Conservation (phyloP, 2,329 filamentous ascomycete genomes). For the Ceratocystis albifundus region DNA sequence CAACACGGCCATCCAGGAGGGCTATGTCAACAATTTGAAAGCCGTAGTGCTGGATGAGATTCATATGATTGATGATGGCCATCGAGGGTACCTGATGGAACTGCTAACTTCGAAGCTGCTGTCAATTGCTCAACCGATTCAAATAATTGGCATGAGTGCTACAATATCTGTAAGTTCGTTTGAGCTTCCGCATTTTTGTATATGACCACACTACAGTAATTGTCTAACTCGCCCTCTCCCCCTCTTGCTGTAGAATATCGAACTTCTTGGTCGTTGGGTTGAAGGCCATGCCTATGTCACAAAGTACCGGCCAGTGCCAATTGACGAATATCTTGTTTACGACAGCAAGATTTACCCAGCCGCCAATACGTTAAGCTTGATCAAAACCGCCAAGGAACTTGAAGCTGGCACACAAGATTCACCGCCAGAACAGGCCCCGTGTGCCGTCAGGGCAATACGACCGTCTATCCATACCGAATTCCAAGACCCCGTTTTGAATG, state of each 20-base stretch:
- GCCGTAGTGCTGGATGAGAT: constrained; percentile 64
- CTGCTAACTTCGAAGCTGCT: constrained; percentile 62
- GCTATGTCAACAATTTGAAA: constrained; percentile 50
- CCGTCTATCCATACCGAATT: constrained; percentile 50
- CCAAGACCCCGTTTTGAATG: constrained; percentile 52
- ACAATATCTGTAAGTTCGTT: constrained; percentile 52
- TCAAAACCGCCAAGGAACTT: constrained; percentile 46
- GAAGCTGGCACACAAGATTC: constrained; percentile 30
- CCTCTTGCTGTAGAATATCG: constrained; percentile 46
- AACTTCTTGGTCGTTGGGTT: constrained; percentile 58
- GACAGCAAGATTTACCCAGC: constrained; percentile 56
- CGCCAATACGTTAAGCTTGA: constrained; percentile 42
- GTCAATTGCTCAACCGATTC: constrained; percentile 53
- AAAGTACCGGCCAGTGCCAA: constrained; percentile 60
- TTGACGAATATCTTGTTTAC: constrained; percentile 63
- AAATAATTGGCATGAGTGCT: constrained; percentile 70
- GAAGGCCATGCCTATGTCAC: constrained; percentile 60
- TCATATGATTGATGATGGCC: constrained; percentile 71
- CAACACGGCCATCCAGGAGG: constrained; percentile 62
- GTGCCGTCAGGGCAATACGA: constrained; percentile 39
- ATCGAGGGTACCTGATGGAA: constrained; percentile 64
- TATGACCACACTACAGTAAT: no score
- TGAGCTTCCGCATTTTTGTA: no score
- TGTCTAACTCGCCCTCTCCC: neutral
- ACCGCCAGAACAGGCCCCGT: constrained; percentile 23